These are phyloP conservation scores for Penicillium soppii DNA, from an alignment of 495 filamentous ascomycete genomes.

Conservation along the genomic window DNA sequence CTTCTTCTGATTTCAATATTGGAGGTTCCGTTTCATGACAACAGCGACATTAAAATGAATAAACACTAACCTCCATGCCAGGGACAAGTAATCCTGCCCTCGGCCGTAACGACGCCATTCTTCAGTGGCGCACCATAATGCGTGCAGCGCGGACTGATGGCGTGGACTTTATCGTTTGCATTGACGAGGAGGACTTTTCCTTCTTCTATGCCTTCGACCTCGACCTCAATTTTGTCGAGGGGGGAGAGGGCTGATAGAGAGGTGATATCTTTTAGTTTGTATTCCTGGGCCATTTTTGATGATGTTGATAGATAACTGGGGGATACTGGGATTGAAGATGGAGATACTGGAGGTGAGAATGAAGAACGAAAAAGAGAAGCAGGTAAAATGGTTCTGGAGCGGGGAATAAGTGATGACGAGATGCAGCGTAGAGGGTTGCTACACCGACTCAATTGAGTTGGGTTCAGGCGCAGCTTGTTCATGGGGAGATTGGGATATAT, in stretches of 20 bases:
- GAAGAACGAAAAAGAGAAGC: background rate
- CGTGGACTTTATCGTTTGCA: slow-evolving; percentile 69
- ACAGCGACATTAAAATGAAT: background rate
- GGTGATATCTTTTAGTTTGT: slow-evolving; percentile 78
- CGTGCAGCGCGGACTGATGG: slow-evolving; percentile 83
- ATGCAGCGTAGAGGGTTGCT: background rate
- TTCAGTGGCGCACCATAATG: slow-evolving; percentile 91
- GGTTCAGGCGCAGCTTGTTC: background rate
- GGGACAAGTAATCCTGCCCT: slow-evolving; percentile 84
- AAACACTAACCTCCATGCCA: slow-evolving; percentile 92
- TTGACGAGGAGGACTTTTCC: slow-evolving; percentile 86
- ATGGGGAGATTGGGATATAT: background rate
- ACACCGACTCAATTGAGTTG: background rate
- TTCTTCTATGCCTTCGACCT: slow-evolving; percentile 82
- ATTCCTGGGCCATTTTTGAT: slow-evolving; percentile 63
- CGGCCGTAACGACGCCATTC: slow-evolving; percentile 75
- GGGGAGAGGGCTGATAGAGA: slow-evolving; percentile 65
- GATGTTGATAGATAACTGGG: slow-evolving; percentile 8
- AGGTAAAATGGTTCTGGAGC: background rate
- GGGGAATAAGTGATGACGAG: slow-evolving; percentile 5
- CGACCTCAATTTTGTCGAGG: slow-evolving; percentile 81
- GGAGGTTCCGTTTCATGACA: slow-evolving; percentile 2
- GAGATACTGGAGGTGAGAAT: background rate
- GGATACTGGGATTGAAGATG: background rate
- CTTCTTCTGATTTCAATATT: background rate